phyloP scores from a whole-genome alignment of 495 filamentous ascomycete species.

The Annulohypoxylon stygium region DNA sequence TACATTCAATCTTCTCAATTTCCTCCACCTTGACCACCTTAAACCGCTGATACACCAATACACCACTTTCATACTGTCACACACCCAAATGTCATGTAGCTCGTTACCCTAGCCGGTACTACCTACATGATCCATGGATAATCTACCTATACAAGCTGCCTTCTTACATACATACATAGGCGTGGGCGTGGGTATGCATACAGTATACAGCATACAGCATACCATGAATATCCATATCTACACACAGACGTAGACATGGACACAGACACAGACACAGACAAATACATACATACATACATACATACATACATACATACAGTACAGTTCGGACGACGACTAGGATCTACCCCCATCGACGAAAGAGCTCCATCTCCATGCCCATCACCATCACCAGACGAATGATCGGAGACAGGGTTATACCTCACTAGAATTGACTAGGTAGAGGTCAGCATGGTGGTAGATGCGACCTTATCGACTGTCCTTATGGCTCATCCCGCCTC shows the following conservation, averaged over 20 bases:
- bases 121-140: slow-evolving; percentile 13
- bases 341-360: slow-evolving; percentile 25
- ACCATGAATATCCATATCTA: background rate
- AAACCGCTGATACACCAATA: slow-evolving; percentile 2
- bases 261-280: slow-evolving; percentile 1
- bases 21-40: slow-evolving; percentile 15
- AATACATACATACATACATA: background rate
- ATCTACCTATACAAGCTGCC: background rate
- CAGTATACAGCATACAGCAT: background rate
- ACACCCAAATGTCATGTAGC: slow-evolving; percentile 15
- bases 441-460: slow-evolving; percentile 25
- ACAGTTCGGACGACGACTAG: slow-evolving; percentile 17
- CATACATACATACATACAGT: background rate
- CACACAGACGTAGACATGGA: background rate
- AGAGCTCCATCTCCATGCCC: slow-evolving; percentile 7
- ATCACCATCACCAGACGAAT: slow-evolving; percentile 32
- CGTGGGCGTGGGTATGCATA: background rate
- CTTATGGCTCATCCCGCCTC: slow-evolving; percentile 39
- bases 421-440: slow-evolving; percentile 10
- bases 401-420: slow-evolving; percentile 40
- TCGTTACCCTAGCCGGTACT: slow-evolving; percentile 12
- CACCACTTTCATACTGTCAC: slow-evolving; percentile 10
- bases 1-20: background rate
- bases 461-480: slow-evolving; percentile 43
- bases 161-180: background rate